A percentile compares a stretch with the other conserved stretches of the same genome.
Conservation (phyloP, 805 yeast genomes). For the Saccharomycopsis fibuligera region DNA sequence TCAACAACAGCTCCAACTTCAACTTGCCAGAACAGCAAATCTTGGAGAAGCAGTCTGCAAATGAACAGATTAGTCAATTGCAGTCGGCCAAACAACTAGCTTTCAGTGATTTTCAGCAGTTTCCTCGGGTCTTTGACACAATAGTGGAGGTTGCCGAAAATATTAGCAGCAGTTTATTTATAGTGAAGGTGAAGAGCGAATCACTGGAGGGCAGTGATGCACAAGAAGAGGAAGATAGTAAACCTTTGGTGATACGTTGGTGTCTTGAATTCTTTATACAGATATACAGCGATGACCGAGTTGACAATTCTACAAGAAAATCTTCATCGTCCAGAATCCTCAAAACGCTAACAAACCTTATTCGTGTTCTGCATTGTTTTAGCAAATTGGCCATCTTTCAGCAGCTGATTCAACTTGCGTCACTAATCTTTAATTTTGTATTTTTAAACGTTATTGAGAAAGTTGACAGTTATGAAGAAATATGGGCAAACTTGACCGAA, state of each 20-base stretch:
- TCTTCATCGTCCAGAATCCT: neutral
- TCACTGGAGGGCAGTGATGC: neutral
- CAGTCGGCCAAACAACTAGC: neutral
- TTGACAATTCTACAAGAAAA: neutral
- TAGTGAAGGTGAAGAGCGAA: neutral
- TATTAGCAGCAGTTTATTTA: too few species aligned
- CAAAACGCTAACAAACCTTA: neutral
- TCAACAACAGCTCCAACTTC: neutral
- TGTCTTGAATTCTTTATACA: slow-evolving; percentile 5
- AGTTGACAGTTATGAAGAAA: neutral
- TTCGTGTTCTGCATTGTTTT: neutral
- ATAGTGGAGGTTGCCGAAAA: neutral
- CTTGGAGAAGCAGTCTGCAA: neutral
- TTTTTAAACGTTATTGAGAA: slow-evolving; percentile 9
- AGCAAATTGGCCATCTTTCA: neutral
- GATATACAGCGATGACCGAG: neutral
- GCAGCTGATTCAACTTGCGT: neutral
- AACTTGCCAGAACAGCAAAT: neutral
- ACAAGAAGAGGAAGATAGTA: neutral
- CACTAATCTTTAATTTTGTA: neutral
- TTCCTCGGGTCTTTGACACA: slow-evolving; percentile 1
- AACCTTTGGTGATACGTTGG: neutral
- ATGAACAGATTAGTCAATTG: neutral
- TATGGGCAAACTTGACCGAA: slow-evolving; percentile 2
- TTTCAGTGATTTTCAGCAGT: neutral